phyloP scores from a whole-genome alignment of 768 basidiomycete genomes.

The Pleurotus pulmonarius region DNA sequence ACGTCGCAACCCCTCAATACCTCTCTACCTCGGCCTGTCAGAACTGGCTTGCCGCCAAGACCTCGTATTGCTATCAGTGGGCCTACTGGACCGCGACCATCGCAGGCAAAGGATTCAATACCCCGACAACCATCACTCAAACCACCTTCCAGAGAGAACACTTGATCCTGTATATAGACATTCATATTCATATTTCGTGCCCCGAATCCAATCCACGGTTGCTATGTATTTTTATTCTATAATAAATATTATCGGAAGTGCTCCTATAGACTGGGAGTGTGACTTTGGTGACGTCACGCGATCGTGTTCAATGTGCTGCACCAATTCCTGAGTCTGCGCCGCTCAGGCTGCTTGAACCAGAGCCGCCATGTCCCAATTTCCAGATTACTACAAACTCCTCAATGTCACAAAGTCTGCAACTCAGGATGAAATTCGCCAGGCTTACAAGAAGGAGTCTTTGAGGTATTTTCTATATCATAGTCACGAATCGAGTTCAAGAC shows the following conservation, averaged over 20 bases:
- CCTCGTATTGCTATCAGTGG: constrained; percentile 23
- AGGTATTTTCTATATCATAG: constrained; percentile 27
- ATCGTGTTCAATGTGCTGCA: neutral
- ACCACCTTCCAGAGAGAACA: constrained; percentile 32
- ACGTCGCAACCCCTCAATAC: neutral
- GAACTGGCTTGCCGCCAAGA: constrained; percentile 5
- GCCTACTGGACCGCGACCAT: constrained; percentile 24
- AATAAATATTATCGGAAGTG: neutral
- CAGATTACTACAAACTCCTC: constrained; percentile 76
- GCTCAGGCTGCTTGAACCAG: constrained; percentile 9
- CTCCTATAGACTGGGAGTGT: neutral
- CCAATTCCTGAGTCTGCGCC: neutral
- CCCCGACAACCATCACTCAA: constrained; percentile 16
- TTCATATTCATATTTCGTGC: neutral
- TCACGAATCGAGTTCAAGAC: neutral
- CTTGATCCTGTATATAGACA: constrained; percentile 37
- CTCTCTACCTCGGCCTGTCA: neutral
- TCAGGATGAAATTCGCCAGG: constrained; percentile 68
- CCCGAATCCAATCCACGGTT: too few relatives aligned
- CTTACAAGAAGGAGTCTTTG: constrained; percentile 78
- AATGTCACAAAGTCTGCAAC: constrained; percentile 53
- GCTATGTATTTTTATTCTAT: constrained; percentile 9
- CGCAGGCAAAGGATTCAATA: constrained; percentile 12
- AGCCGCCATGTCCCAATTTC: constrained; percentile 64
- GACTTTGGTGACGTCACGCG: constrained; percentile 12